Percentiles rank a stretch among this genome's conserved stretches.
Conservation (phyloP, 2,329 filamentous ascomycete genomes). For the Camptophora hylomeconis region DNA sequence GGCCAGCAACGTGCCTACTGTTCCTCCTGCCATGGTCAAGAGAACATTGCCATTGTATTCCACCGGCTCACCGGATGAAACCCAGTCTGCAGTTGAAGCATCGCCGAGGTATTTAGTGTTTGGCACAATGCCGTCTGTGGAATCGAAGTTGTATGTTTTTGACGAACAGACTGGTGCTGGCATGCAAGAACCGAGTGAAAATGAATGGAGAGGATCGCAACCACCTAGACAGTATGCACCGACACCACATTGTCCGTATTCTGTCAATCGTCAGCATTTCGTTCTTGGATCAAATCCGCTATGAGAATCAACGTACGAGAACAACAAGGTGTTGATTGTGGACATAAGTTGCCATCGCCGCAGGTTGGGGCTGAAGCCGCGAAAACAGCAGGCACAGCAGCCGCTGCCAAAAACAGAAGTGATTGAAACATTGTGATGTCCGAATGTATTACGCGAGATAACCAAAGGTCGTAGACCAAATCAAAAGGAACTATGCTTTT, state of each 20-base stretch:
- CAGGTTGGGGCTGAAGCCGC: conserved; percentile 17
- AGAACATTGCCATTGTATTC: conserved; percentile 54
- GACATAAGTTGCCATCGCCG: conserved; percentile 47
- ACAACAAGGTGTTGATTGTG: conserved; percentile 60
- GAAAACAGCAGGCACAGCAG: conserved; percentile 1
- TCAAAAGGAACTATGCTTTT: too few relatives aligned
- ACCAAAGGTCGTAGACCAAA: too few relatives aligned
- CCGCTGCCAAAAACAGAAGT: conserved; percentile 4
- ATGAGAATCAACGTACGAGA: conserved; percentile 48
- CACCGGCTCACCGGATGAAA: conserved; percentile 65
- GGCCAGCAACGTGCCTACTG: conserved; percentile 75
- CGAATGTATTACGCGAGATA: too few relatives aligned
- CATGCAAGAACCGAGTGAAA: conserved; percentile 69
- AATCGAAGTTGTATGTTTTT: conserved; percentile 60
- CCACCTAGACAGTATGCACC: conserved; percentile 93
- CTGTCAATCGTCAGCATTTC: conserved; percentile 32
- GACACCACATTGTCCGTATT: conserved; percentile 84
- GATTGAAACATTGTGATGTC: too few relatives aligned
- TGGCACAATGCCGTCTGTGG: conserved; percentile 53
- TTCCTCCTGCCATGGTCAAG: conserved; percentile 78
- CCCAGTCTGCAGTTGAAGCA: conserved; percentile 68
- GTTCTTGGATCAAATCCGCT: not conserved
- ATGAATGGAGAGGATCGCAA: conserved; percentile 79
- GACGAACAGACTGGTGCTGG: conserved; percentile 71
- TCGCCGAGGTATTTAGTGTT: conserved; percentile 83